Percentiles rank a stretch among this genome's conserved stretches.
Conservation (phyloP, 1,139 yeast species). For the Taphrina betulina region DNA sequence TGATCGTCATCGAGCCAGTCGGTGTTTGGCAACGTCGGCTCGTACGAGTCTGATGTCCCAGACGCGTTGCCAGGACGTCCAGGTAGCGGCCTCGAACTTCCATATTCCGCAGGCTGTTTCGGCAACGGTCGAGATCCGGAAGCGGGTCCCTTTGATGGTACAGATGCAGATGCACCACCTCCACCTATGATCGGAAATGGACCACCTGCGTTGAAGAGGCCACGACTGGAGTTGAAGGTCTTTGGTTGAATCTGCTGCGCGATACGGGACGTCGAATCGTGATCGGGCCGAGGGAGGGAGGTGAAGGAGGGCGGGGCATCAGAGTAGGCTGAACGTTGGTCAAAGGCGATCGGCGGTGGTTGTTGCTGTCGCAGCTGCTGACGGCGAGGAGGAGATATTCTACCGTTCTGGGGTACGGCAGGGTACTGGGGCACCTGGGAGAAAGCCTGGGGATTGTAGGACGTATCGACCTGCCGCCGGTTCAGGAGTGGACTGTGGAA, state of each 20-base stretch:
- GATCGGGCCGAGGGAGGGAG: neutral
- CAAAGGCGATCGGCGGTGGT: neutral
- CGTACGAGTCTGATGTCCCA: no score
- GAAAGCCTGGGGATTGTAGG: neutral
- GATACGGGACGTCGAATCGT: neutral
- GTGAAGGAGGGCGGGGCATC: neutral
- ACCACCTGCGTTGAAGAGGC: constrained; percentile 13
- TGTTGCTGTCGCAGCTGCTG: constrained; percentile 5
- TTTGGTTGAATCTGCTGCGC: constrained; percentile 11
- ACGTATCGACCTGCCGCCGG: neutral
- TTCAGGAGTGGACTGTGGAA: constrained; percentile 7
- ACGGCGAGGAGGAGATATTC: constrained; percentile 8
- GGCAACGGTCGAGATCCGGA: no score
- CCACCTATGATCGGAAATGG: constrained; percentile 17
- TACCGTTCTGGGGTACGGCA: neutral
- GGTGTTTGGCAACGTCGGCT: no score
- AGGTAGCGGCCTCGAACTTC: no score
- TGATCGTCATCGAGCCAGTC: no score
- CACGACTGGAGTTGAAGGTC: constrained; percentile 2
- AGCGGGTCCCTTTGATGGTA: no score
- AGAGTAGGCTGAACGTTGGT: no score
- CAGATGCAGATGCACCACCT: no score
- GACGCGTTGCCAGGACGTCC: no score
- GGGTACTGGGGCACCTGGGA: neutral
- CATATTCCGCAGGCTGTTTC: no score